Evolutionary conservation across 495 filamentous ascomycete genomes (phyloP), one percentile per base, ranked within the genome.

Genomic region (Hapsidospora chrysogenum): DNA sequence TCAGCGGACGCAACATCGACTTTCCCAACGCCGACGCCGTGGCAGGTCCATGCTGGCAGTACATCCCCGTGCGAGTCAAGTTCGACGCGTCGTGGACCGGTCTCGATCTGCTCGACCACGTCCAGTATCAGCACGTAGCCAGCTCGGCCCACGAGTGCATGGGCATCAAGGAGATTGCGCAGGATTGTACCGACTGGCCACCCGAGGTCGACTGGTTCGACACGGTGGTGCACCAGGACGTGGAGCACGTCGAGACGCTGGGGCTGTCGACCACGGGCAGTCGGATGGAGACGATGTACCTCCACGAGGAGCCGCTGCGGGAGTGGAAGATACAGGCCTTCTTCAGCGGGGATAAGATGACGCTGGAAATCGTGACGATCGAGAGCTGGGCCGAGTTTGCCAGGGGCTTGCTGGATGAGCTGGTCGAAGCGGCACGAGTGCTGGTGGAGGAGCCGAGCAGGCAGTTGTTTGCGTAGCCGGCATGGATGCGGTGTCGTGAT

Each of bases 1-100:
- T 66, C 2, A 66, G 62, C 2, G 74, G 77, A 2, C 66, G 78
- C 14, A 69, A 67, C 37, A 58, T 61, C 10, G 57, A 59, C 17
- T 43, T 78, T 0, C 35, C 50, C 15, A 49, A 52, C 18, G 52
- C 58, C 3, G 60, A 72, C 21, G 47, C 52, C 25, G 55, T 72
- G 36, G 49, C 61, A 11, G 60, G 60, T 0, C 58, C 60, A 0
- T 56, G 53, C 17, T 61, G 54, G 53, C 58, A 64, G 34, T 62
- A 58, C 46, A 48, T 59, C 0, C 60, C 58, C 1, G 50, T 55
- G 2, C 50, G 60, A 0, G 44, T 62, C 4, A 41, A 25, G 9
- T 52, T 64, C 31, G 36, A 42, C 6, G 23, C 44, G 0, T 33
- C 36, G 9, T 51, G 48, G 41, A 50, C 43, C 2, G 54, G 41